These are phyloP conservation scores for Fusarium oxysporum DNA, from an alignment of 2,329 filamentous ascomycete genomes.

Conservation along the genomic window DNA sequence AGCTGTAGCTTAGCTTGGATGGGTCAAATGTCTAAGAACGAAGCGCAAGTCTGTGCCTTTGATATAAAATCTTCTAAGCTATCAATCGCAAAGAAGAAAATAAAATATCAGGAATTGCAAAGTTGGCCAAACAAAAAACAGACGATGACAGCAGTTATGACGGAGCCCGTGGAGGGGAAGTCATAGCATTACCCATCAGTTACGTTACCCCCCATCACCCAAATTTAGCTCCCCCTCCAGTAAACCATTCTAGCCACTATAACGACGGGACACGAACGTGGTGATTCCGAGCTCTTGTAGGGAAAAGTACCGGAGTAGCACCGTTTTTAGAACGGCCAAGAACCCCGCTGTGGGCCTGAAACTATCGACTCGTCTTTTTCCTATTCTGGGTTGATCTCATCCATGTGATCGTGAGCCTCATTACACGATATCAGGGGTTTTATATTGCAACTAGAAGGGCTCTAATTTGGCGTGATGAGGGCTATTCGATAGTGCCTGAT, in stretches of 20 bases:
- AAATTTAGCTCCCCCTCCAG: conserved; percentile 2
- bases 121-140: conserved; percentile 7
- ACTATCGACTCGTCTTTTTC: conserved; percentile 6
- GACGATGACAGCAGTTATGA: conserved; percentile 25
- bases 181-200: neutral
- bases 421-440: conserved; percentile 27
- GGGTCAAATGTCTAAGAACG: neutral
- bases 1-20: neutral
- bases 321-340: neutral
- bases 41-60: neutral
- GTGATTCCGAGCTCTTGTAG: conserved; percentile 19
- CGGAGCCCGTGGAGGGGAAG: conserved; percentile 17
- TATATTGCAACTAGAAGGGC: neutral
- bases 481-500: neutral
- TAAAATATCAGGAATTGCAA: neutral
- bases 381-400: conserved; percentile 10
- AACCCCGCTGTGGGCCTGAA: conserved; percentile 38
- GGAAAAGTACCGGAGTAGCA: conserved; percentile 24
- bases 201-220: neutral
- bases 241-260: conserved; percentile 4
- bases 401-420: conserved; percentile 30
- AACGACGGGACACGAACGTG: conserved; percentile 2
- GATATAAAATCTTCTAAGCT: neutral
- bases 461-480: neutral
- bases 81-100: neutral